Evolutionary conservation across 2,329 filamentous ascomycete genomes (phyloP).

Genomic region (Aaosphaeria arxii): DNA sequence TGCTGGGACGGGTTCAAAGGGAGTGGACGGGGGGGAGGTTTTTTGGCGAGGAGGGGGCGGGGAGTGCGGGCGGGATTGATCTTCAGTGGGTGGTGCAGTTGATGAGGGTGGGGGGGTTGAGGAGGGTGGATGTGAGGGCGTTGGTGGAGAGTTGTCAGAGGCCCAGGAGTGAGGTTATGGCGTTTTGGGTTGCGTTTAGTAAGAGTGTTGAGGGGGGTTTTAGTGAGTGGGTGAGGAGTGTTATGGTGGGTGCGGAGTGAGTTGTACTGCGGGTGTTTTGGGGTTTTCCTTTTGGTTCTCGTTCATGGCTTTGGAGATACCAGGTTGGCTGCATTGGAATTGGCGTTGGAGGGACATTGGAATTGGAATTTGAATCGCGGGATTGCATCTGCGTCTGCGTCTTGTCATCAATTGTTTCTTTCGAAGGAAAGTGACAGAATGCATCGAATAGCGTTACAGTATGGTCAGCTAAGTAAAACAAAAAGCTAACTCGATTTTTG

Average conservation of each 20-base stretch:
- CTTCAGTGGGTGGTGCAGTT: constrained; percentile 60
- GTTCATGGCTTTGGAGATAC: too few species aligned
- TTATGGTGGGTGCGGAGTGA: constrained; percentile 24
- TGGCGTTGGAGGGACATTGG: too few species aligned
- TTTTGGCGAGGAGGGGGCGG: constrained; percentile 10
- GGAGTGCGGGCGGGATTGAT: constrained; percentile 20
- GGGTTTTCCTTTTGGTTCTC: too few species aligned
- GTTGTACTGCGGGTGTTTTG: too few species aligned
- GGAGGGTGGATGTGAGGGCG: constrained; percentile 51
- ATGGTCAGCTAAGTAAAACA: too few species aligned
- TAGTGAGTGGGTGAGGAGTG: constrained; percentile 49
- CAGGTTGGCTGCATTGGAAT: too few species aligned
- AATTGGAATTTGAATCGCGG: too few species aligned
- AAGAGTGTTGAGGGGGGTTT: constrained; percentile 58
- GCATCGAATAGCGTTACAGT: too few species aligned
- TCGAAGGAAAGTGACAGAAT: too few species aligned
- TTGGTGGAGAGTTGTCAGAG: constrained; percentile 55
- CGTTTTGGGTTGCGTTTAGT: constrained; percentile 59
- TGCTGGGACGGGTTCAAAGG: constrained; percentile 22
- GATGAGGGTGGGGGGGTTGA: constrained; percentile 48
- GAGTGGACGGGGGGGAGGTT: constrained; percentile 8
- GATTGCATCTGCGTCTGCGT: too few species aligned
- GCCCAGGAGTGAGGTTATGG: constrained; percentile 53
- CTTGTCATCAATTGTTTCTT: too few species aligned
- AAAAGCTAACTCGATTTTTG: too few species aligned